Conservation (phyloP, 2,329 filamentous ascomycete genomes). For the Epichloe festucae region DNA sequence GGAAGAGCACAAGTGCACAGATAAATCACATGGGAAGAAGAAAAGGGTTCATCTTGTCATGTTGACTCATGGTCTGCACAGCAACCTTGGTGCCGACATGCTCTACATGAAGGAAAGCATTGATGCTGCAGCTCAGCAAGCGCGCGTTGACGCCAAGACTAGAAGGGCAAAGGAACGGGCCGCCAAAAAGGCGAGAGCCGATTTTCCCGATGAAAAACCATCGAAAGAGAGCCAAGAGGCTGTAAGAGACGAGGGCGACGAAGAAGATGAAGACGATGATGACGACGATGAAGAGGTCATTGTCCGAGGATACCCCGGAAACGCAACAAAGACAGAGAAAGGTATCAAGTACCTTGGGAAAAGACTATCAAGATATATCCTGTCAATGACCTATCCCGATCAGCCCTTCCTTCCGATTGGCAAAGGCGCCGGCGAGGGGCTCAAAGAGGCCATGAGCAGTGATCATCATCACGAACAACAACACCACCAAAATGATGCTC, state of each 20-base stretch:
- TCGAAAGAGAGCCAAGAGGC: conserved; percentile 9
- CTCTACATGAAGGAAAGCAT: conserved; percentile 95
- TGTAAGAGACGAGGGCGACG: not conserved
- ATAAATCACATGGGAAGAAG: conserved; percentile 32
- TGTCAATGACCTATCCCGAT: conserved; percentile 85
- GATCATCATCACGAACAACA: conserved; percentile 30
- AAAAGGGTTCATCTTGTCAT: conserved; percentile 85
- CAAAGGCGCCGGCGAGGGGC: conserved; percentile 34
- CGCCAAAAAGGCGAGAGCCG: conserved; percentile 10
- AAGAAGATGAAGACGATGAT: conserved; percentile 32
- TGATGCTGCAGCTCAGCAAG: conserved; percentile 65
- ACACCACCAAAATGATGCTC: conserved; percentile 24
- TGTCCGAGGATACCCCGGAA: conserved; percentile 79
- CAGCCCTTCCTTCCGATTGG: conserved; percentile 67
- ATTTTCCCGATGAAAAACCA: conserved; percentile 1
- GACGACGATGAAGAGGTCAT: conserved; percentile 75
- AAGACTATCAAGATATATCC: conserved; percentile 77
- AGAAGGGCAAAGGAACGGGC: conserved; percentile 40
- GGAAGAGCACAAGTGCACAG: conserved; percentile 8
- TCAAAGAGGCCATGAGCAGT: conserved; percentile 25
- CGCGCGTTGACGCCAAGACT: conserved; percentile 53
- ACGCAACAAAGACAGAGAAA: conserved; percentile 80
- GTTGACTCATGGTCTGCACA: conserved; percentile 87
- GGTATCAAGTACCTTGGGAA: conserved; percentile 97
- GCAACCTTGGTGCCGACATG: conserved; percentile 94